Percentiles rank a stretch among this genome's conserved stretches.
Conservation (phyloP, 2,329 filamentous ascomycete species). For the Tolypocladium paradoxum region DNA sequence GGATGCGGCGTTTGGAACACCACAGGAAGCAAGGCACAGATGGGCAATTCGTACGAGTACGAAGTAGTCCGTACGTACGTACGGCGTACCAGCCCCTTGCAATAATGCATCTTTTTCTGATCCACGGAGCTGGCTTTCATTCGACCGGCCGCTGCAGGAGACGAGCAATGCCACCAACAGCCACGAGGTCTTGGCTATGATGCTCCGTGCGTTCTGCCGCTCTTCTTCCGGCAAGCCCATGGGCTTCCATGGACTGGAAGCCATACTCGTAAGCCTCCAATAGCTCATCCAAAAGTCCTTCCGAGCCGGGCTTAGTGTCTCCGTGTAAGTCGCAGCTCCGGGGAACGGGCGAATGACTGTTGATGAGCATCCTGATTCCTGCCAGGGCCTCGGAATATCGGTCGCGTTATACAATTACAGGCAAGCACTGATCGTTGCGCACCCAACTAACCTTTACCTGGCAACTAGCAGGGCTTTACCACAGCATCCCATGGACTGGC, state of each 20-base stretch:
- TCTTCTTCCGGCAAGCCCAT: neutral
- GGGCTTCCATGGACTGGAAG: neutral
- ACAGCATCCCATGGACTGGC: no score
- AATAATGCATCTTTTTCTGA: neutral
- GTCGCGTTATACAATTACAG: neutral
- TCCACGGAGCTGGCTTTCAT: neutral
- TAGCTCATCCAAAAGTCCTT: conserved; percentile 5
- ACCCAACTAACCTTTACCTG: neutral
- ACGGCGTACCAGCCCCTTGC: neutral
- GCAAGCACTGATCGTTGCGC: neutral
- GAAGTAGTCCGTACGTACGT: no score
- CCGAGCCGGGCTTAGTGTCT: neutral
- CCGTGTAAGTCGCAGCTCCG: neutral
- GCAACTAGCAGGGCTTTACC: no score
- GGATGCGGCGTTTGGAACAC: neutral
- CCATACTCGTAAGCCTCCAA: conserved; percentile 3
- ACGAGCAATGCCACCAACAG: neutral
- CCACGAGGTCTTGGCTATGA: neutral
- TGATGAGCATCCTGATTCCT: no score
- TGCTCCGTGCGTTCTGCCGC: neutral
- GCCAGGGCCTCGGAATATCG: neutral
- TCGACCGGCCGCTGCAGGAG: neutral
- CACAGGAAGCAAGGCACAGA: neutral
- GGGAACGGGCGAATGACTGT: neutral
- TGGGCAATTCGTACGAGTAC: neutral